Base-by-base conservation (phyloP, 139 green algal genomes). In the Zygnema cylindricum region DNA sequence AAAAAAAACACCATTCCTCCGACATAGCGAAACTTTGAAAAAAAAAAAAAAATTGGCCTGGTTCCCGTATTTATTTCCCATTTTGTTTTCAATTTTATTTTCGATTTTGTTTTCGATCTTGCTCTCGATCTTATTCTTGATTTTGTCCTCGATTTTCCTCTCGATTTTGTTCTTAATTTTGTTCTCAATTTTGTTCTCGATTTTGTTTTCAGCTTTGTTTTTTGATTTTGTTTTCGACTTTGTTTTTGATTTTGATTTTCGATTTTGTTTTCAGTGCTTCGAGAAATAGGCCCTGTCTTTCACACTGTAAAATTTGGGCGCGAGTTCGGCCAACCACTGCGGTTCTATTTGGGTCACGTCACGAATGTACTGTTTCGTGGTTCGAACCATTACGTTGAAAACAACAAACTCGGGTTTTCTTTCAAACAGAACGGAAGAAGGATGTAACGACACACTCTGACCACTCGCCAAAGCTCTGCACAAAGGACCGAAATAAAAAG, bases 291-390 rank as follows among this genome's bases (percentile, higher is more conserved):
- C 49, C 16, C 49, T 63, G 77, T 35, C 41, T 63, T 33, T 86
- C 49, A 63, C 23, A 41, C 40, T 7, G 93, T 98, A 99, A 89
- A 96, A 98, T 89, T 99, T 96, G 7, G 97, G 97, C 33, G 97
- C 97, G 16, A 99, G 95, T 92, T 99, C 97, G 55, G 97, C 57
- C 63, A 99, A 92, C 97, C 97, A 99, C 23, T 95, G 93, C 0
- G 95, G 93, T 89, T 97, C 96, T 83, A 99, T 98, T 92, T 98
- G 96, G 0, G 83, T 95, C 38, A 98, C 90, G 87, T 96, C 90
- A 3, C 97, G 93, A 93, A 98, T 98, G 89, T 97, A 99, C 93
- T 98, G 96, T 91, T 98, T 98, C 87, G 93, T 98, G 11, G 97
- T 99, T 55, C 97, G 93, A 69, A 99, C 95, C 30, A 98, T 94